Evolutionary conservation across 2,329 filamentous ascomycete species (phyloP), one percentile per base, ranked within the genome.

Genomic region (Beauveria australis): DNA sequence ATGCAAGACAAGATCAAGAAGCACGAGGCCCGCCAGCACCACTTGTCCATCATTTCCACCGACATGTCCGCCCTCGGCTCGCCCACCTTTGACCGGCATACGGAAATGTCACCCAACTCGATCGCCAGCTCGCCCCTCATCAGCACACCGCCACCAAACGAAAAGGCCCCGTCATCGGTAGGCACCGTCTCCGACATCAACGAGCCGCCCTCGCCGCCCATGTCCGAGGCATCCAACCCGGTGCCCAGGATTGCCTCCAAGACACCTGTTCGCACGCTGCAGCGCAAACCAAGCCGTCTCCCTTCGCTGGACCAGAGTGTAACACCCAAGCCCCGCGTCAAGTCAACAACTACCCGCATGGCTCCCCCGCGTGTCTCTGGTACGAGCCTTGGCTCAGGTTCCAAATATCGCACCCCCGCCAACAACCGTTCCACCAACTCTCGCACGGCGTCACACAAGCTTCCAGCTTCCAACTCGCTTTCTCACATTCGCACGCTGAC

Each of bases 401-500:
- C 74, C 71, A 61, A 77, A 76, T 68, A 80, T 65, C 71, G 79
- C 62, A 83, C 86, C 44, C 72, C 74, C 2, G 69, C 70, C 33
- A 71, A 79, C 63, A 53, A 51, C 56, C 70, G 74, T 33, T 67
- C 81, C 1, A 79, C 84, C 10, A 89, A 86, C n/a, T 75, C 85
- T 52, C 78, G 83, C n/a, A 74, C 76, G 12, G 69, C 75, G 24
- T 75, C 78, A 19, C 75, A 82, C 67, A 79, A 76, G 63, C 66
- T 85, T 44, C 81, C 83, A 28, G 78, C 79, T 58, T 86, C 80
- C 63, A 85, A 79, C 64, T 97, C 94, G 2, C 84, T 99, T 54
- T 89, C 89, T 66, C 94, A 99, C 72, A 96, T 99, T 69, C 91
- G 93, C 65, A 89, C 88, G 33, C 86, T 99, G 65, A 96, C 95